Evolutionary conservation across 768 basidiomycete genomes (phyloP), one percentile per base, ranked within the genome.

Genomic region (Lenzites betulinus): DNA sequence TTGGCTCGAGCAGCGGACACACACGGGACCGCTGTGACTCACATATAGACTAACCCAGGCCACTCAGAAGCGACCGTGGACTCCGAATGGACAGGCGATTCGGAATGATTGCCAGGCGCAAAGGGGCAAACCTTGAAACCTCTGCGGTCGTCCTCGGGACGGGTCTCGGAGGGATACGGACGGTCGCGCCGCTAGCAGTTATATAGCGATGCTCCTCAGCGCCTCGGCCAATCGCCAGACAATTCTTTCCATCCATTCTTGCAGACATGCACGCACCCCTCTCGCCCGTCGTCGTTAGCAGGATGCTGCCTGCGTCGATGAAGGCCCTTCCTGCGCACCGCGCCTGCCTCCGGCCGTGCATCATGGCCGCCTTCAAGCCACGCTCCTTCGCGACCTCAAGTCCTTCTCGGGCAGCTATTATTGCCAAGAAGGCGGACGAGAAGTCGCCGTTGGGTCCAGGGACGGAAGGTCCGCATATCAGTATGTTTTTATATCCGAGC

Each of bases 391-490:
- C 57, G 11, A 50, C 59, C 18, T 61, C 49, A 11, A 33, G 30
- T 20, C 6, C 50, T 18, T 22, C 53, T 38, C 35, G 51, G 4
- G 5, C 13, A 22, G 59, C 61, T 44, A 22, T 65, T 8, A 55
- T 25, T 25, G 54, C 33, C 33, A 52, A 62, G 54, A 58, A 57
- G 35, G 35, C 58, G 7, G 54, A 65, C 30, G 59, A 58, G 36
- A 66, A 65, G 56, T 63, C 62, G 18, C 26, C 20, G 22, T 30
- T 54, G 23, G 60, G 64, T 26, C 64, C 66, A 18, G 75, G 74
- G 56, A 71, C 69, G 6, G 77, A 78, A 43, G 77, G 77, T 0
- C 65, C 68, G 18, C 77, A 78, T 61, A 64, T 51, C 58, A 70
- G 77, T 76, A 54, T 49, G 70, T 57, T 35, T 30, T 12, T 8